These are phyloP conservation scores for Sanguinoderma infundibulare DNA, from an alignment of 1,284 basidiomycete species.

Conservation along the genomic window DNA sequence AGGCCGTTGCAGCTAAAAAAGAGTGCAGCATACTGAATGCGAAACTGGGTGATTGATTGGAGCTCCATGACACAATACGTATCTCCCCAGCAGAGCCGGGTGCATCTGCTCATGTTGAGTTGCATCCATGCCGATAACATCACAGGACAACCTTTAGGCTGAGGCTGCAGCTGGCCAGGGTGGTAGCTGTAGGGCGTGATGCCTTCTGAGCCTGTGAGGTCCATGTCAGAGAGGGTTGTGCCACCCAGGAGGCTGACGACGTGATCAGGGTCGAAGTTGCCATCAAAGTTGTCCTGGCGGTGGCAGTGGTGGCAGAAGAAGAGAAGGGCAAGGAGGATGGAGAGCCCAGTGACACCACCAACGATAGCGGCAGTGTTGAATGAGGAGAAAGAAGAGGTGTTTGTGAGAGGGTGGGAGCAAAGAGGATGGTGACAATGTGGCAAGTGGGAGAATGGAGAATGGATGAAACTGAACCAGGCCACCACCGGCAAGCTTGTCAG, in stretches of 20 bases:
- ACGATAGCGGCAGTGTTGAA: slow-evolving; percentile 42
- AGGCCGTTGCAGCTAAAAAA: background rate
- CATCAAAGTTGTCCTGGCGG: slow-evolving; percentile 48
- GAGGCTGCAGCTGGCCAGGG: slow-evolving; percentile 11
- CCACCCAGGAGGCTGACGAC: slow-evolving; percentile 35
- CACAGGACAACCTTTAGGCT: background rate
- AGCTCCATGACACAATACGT: no score
- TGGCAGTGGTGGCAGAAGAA: slow-evolving; percentile 31
- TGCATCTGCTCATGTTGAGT: background rate
- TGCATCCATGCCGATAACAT: background rate
- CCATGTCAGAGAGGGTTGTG: slow-evolving; percentile 39
- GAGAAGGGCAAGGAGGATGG: slow-evolving; percentile 32
- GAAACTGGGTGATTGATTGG: background rate
- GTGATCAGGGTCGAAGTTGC: slow-evolving; percentile 55
- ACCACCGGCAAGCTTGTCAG: slow-evolving; percentile 58
- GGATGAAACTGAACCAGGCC: no score
- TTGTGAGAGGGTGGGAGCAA: slow-evolving; percentile 9
- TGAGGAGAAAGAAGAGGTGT: slow-evolving; percentile 16
- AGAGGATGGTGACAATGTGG: slow-evolving; percentile 20
- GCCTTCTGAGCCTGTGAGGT: slow-evolving; percentile 40
- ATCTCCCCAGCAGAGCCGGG: background rate
- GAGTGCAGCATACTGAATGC: background rate
- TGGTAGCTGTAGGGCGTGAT: slow-evolving; percentile 40
- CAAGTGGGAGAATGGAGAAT: no score
- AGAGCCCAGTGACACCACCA: slow-evolving; percentile 40